These are phyloP conservation scores for Alloteropsis angusta DNA, from an alignment of 202 grass and related monocot genomes.

Conservation along the genomic window DNA sequence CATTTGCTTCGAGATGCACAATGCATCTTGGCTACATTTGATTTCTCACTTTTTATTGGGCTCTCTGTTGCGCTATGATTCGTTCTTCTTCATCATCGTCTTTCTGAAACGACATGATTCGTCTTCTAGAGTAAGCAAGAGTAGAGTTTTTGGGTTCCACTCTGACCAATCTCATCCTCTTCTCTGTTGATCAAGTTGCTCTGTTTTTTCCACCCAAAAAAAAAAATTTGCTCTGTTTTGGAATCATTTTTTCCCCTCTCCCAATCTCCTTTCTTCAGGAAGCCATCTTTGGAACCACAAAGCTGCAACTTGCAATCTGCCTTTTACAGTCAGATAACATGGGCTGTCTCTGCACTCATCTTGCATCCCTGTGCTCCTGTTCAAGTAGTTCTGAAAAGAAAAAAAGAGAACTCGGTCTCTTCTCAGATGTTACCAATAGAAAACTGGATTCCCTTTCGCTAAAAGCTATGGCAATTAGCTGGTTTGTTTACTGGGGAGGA, in stretches of 20 bases:
- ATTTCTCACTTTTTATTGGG: background rate
- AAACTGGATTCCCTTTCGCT: background rate
- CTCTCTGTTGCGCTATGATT: background rate
- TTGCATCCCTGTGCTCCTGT: background rate
- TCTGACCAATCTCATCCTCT: background rate
- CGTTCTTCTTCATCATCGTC: background rate
- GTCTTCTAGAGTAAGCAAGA: background rate
- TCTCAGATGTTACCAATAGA: background rate
- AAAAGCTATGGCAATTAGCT: conserved; percentile 1
- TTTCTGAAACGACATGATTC: background rate
- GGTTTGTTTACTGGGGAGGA: conserved; percentile 17
- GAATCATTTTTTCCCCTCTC: background rate
- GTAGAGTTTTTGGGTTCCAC: background rate
- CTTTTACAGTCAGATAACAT: conserved; percentile 17
- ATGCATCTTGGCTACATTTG: background rate
- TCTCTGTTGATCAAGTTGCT: background rate
- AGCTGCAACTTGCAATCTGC: conserved; percentile 12
- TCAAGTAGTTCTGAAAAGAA: background rate
- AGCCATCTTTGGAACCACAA: conserved; percentile 6
- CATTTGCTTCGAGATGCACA: background rate
- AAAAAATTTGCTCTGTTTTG: background rate
- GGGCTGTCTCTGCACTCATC: background rate
- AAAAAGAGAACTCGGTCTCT: background rate
- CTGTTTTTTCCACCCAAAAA: background rate
- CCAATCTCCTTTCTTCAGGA: background rate